A percentile compares a stretch with the other conserved stretches of the same genome.
phyloP scores from a whole-genome alignment of 1,284 basidiomycete genomes.

The Anthracocystis panici-leucophaei region DNA sequence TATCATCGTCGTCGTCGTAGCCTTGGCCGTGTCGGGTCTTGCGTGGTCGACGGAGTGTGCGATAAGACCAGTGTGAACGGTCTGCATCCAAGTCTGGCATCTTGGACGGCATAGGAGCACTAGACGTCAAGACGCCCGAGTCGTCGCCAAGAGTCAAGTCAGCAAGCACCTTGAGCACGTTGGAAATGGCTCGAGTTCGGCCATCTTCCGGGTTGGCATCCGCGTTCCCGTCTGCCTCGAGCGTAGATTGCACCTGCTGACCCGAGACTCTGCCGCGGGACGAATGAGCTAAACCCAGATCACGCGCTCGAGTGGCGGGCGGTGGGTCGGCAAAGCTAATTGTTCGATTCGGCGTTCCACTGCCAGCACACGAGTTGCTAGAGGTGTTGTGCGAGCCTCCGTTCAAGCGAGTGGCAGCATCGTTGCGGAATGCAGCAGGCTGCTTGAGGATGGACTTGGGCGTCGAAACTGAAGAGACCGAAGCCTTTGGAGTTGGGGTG shows the following conservation, averaged over 20 bases:
- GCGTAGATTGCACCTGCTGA: conserved; percentile 11
- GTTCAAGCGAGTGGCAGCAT: conserved; percentile 9
- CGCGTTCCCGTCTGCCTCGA: conserved; percentile 4
- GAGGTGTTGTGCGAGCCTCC: conserved; percentile 26
- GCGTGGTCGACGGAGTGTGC: conserved; percentile 39
- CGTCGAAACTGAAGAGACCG: conserved; percentile 31
- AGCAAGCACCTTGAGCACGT: conserved; percentile 35
- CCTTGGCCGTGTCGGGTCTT: conserved; percentile 15
- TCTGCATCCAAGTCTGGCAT: conserved; percentile 26
- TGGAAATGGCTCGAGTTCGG: conserved; percentile 40
- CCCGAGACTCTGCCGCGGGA: conserved; percentile 6
- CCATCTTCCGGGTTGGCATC: conserved; percentile 22
- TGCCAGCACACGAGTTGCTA: conserved; percentile 16
- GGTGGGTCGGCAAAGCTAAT: conserved; percentile 53
- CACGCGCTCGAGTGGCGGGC: conserved; percentile 20
- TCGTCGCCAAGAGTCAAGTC: conserved; percentile 47
- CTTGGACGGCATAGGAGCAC: conserved; percentile 17
- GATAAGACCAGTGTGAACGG: conserved; percentile 48
- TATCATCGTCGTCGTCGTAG: conserved; percentile 9
- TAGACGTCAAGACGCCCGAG: not conserved
- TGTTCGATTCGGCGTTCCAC: conserved; percentile 47
- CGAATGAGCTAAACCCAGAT: conserved; percentile 33
- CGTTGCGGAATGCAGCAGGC: conserved; percentile 25
- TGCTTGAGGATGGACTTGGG: conserved; percentile 51
- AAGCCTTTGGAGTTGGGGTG: conserved; percentile 36